A percentile compares a stretch with the other conserved stretches of the same genome.
phyloP scores from a whole-genome alignment of 2,329 filamentous ascomycete species.

The Colletotrichum horii region DNA sequence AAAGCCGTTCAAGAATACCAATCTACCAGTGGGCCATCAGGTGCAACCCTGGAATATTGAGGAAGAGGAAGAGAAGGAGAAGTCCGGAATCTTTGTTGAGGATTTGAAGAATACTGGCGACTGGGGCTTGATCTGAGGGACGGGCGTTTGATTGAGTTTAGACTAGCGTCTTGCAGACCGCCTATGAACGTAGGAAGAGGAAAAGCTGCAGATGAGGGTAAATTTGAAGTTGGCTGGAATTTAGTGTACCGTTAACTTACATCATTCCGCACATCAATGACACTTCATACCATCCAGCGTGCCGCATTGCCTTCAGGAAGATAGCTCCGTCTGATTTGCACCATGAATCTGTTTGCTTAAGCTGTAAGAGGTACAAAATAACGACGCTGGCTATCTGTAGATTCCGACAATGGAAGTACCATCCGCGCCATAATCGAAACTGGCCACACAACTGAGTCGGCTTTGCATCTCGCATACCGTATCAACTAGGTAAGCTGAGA shows the following conservation, averaged over 20 bases:
- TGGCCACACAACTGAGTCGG: background rate
- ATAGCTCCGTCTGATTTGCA: background rate
- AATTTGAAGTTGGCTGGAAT: background rate
- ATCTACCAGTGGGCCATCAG: background rate
- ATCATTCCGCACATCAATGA: rapidly evolving
- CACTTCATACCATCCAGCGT: background rate
- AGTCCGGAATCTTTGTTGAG: background rate
- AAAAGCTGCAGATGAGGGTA: background rate
- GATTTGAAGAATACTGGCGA: background rate
- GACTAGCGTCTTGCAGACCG: background rate
- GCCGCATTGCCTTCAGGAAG: background rate
- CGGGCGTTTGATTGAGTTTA: rapidly evolving
- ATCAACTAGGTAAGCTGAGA: background rate
- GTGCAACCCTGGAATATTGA: background rate
- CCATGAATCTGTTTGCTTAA: background rate
- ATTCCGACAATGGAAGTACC: background rate
- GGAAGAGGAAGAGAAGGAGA: background rate
- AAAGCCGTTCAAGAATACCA: background rate
- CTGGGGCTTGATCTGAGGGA: background rate
- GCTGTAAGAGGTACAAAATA: background rate
- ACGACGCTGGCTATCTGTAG: background rate
- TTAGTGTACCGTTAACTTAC: background rate
- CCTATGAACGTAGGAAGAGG: background rate
- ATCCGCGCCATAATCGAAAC: background rate
- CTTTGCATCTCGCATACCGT: background rate